Evolutionary conservation across 202 grass and related monocot species (phyloP), one percentile per base, ranked within the genome.

Genomic region (Panicum virgatum): DNA sequence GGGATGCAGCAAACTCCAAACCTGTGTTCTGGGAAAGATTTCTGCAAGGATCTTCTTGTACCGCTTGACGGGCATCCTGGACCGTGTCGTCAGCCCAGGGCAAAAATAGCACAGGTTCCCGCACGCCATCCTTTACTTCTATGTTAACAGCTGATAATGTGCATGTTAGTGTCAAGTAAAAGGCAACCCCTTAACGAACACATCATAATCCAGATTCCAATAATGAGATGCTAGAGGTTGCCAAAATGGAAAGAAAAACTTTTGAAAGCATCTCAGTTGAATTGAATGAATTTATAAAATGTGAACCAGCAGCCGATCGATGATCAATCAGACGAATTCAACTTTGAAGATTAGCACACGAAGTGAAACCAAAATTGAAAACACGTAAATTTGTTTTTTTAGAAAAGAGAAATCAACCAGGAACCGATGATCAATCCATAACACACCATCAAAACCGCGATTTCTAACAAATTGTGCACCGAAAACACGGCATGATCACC

Each of bases 11-110:
- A 50, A 59, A 30, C 52, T 29, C 19, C 88, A 9, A 79, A 99
- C 96, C 90, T 63, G 96, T 19, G 86, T 88, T 82, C 79, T 90
- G 72, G 96, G 96, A 73, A 99, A 99, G 68, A 99, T 99, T 75
- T 96, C 89, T 5, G 93, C 85, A 74, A 99, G 87, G 78, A 96
- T 90, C 85, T 90, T 92, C 91, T 99, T 99, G 87, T 99, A 99
- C 16, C 91, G 83, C 87, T 99, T 99, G 30, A 99, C 93, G 14
- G 96, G 96, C 62, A 96, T 93, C 44, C 96, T 81, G 71, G 96
- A 99, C 30, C 96, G 84, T 36, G 93, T 59, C 56, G 91, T 76
- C 70, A 99, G 83, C 29, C 53, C 75, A 22, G 92, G 96, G 77
- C 90, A 99, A 75, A 99, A 92, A 63, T 94, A 93, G 84, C 93